Base-by-base conservation (phyloP, 2,329 filamentous ascomycete species). In the Claviceps sorghi region DNA sequence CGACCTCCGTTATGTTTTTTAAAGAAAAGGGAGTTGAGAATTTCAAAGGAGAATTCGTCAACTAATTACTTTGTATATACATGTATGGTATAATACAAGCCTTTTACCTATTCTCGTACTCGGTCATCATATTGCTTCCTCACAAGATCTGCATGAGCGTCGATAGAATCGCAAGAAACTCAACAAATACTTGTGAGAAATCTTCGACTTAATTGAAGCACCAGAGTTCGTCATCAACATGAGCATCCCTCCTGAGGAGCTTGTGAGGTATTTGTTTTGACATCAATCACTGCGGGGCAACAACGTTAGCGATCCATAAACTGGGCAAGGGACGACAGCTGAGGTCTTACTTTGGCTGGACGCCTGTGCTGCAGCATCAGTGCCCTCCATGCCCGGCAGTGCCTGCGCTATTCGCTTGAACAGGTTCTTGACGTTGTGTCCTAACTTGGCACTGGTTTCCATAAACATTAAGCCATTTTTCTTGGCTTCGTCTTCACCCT, bases 331-430 rank as follows among this genome's bases (percentile, higher is more conserved):
- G 11, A 40, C 17, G 2, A 43, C 17, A 10, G 21, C 9, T 15
- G 19, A 21, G 38, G 21, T 79, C 84, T 63, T 75, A 93, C 87
- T 95, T 72, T 91, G 88, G 67, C 72, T 83, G 10, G 77, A 75
- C 45, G 79, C 77, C 68, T 87, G 84, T 55, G 82, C 83, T 60
- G 84, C 83, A 60, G 84, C 82, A 58, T 88, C 86, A 59, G 89
- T 84, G 15, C 88, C 89, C 69, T 98, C 93, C 93, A 98, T 97
- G 22, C 93, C 93, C 8, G 93, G 93, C 61, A 98, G 74, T 40
- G 94, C 93, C 71, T 98, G 93, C 42, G 94, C 93, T 80, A 98
- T 98, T 74, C 89, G 85, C 77, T 90, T 88, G 74, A 98, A 98
- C 53, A 98, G 75, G 60, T 85, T 87, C 78, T 98, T 98, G 61